Base-by-base conservation (phyloP, 1,284 basidiomycete species). In the Cutaneotrichosporon arboriforme region DNA sequence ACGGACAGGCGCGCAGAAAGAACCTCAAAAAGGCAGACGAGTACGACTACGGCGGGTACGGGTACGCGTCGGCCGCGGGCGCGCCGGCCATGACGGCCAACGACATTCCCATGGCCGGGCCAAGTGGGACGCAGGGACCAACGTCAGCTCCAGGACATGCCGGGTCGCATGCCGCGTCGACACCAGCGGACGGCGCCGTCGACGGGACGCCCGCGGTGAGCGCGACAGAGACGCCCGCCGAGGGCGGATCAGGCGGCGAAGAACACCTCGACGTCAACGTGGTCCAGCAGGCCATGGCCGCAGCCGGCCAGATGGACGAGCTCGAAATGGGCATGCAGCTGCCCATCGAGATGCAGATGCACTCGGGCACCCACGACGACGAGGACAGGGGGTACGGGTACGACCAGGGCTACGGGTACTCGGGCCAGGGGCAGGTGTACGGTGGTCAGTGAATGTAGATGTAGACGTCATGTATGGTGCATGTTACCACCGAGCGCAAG, bases 321-420 rank as follows among this genome's bases (percentile, higher is more conserved):
- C 52, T 73, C 55, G 71, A 73, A 35, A 70, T 73, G 69, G 71
- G 71, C 21, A 70, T 73, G 41, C 65, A 72, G 51, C 51, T 73
- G 38, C 71, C 71, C 9, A 70, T 72, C 54, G 71, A 73, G 53
- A 73, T 73, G 71, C 69, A 72, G 51, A 70, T 70, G 69, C 71
- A 73, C 57, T 60, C 61, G 37, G 57, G 53, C 35, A 59, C 56
- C 31, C 62, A 66, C 51, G 66, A 67, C 41, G 64, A 62, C 40
- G 67, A 58, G 34, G 54, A 39, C 33, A 41, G 47, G 38, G 31
- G 51, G 38, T 51, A 52, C 49, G 48, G 37, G 12, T 46, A 49
- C 38, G 44, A 50, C 18, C 39, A 23, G 18, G 48, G 45, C 18
- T 50, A 54, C 23, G 49, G 41, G 33, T 33, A 46, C 38, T 20